phyloP scores from a whole-genome alignment of 495 filamentous ascomycete species.

The Copromyces sp. region DNA sequence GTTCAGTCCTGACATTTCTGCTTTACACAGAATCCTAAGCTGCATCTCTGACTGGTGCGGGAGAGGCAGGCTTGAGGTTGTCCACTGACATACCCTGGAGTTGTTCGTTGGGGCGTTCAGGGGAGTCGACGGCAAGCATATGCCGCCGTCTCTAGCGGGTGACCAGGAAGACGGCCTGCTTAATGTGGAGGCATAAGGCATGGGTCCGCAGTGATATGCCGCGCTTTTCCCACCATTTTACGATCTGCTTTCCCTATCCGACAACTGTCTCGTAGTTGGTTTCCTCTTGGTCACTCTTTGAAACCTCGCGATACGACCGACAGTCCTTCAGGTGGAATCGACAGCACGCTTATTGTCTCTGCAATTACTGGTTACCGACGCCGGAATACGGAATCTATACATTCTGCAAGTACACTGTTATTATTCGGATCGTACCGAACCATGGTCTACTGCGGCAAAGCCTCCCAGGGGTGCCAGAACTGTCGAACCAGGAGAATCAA shows the following conservation, averaged over 20 bases:
- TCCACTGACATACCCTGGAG: not conserved
- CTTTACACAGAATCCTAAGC: not conserved
- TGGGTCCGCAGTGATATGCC: conserved; percentile 12
- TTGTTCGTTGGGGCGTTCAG: not conserved
- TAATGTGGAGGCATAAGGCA: conserved; percentile 5
- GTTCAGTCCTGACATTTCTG: not conserved
- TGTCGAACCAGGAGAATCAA: conserved; percentile 59
- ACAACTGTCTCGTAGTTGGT: conserved; percentile 9
- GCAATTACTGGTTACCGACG: not conserved
- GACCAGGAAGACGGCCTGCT: not conserved
- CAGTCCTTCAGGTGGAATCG: not conserved
- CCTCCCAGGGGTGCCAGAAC: conserved; percentile 55
- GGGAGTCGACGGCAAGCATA: not conserved
- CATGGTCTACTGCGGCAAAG: conserved; percentile 65
- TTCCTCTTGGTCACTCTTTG: conserved; percentile 5
- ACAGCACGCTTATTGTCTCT: not conserved
- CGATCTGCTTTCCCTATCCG: conserved; percentile 24
- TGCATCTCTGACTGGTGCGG: not conserved
- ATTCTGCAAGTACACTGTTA: not conserved
- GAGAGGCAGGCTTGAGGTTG: not conserved
- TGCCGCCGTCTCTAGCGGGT: not conserved
- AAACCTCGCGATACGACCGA: not conserved
- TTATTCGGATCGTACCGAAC: conserved; percentile 2
- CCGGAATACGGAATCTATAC: not conserved
- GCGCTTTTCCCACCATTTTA: conserved; percentile 7